Conservation (phyloP, 1,284 basidiomycete species). For the Melampsora americana region DNA sequence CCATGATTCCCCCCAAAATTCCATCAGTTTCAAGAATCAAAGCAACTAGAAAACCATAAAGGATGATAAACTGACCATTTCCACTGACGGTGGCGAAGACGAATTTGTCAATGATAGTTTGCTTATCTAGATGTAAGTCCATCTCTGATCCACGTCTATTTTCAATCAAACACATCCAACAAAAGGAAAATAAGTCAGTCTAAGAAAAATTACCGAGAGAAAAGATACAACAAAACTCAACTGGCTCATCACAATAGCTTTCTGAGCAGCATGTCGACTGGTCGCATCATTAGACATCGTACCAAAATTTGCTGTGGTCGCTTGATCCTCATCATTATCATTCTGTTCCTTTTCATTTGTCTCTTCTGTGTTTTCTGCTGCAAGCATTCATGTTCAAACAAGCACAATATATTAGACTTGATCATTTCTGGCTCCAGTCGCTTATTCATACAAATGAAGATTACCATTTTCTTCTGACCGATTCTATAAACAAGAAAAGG, state of each 20-base stretch:
- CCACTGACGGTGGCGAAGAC: constrained; percentile 52
- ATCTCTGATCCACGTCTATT: constrained; percentile 42
- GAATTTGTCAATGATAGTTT: constrained; percentile 53
- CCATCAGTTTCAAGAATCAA: neutral
- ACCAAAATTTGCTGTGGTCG: no score
- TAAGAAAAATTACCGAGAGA: neutral
- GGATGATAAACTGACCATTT: constrained; percentile 45
- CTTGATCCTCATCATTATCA: no score
- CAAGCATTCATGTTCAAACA: no score
- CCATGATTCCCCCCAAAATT: neutral
- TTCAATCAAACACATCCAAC: constrained; percentile 1
- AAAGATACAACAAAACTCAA: neutral
- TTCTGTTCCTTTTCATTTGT: no score
- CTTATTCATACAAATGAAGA: no score
- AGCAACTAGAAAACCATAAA: neutral
- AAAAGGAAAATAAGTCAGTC: neutral
- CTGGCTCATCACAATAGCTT: constrained; percentile 38
- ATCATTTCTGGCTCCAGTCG: no score
- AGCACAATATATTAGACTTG: no score
- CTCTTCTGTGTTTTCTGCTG: no score
- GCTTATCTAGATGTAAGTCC: constrained; percentile 49
- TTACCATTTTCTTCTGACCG: no score
- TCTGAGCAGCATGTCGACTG: constrained; percentile 37
- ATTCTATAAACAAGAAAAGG: no score
- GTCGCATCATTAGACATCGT: neutral